phyloP scores from a whole-genome alignment of 495 filamentous ascomycete species.

The Neurospora tetraspora region DNA sequence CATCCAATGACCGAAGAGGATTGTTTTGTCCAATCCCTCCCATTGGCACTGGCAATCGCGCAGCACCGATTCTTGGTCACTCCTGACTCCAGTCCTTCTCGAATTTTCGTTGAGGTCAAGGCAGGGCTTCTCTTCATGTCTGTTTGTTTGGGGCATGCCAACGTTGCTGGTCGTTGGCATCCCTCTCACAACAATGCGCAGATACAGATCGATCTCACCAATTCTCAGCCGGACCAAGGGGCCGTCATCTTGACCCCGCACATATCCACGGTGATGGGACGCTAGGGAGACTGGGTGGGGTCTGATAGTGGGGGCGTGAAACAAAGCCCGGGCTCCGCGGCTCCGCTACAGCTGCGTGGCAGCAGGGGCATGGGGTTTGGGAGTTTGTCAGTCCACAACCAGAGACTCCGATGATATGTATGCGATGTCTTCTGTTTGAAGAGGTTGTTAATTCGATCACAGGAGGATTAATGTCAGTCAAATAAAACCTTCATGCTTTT shows the following conservation, averaged over 20 bases:
- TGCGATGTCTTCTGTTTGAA: not conserved
- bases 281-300: not conserved
- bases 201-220: not conserved
- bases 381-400: not conserved
- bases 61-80: too few relatives aligned
- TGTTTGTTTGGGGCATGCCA: not conserved
- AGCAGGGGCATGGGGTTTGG: not conserved
- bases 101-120: not conserved
- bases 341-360: not conserved
- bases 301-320: not conserved
- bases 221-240: not conserved
- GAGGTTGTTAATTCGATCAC: not conserved
- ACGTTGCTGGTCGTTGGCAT: not conserved
- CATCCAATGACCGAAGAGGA: not conserved
- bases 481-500: not conserved
- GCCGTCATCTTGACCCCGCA: not conserved
- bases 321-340: not conserved
- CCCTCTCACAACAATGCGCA: not conserved
- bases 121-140: not conserved
- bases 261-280: not conserved
- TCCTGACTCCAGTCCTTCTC: not conserved
- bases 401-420: not conserved
- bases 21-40: not conserved
- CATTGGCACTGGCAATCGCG: not conserved
- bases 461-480: not conserved